These are phyloP conservation scores for Soucietia sequanensis DNA, from an alignment of 805 yeast species.

Conservation along the genomic window DNA sequence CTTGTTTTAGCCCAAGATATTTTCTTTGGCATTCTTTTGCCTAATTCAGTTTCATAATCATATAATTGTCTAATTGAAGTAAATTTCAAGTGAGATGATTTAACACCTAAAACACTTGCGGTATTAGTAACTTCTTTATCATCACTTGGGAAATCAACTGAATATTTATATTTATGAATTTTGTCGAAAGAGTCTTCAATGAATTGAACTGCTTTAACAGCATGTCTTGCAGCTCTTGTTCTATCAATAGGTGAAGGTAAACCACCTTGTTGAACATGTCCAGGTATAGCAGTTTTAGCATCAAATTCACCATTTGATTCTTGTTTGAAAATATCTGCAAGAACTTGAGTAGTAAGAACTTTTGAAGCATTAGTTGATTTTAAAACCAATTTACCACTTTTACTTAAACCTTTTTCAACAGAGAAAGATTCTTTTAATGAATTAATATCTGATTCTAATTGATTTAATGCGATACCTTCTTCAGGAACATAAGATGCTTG, in stretches of 20 bases:
- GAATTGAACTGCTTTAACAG: slow-evolving; percentile 85
- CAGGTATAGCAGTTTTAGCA: slow-evolving; percentile 93
- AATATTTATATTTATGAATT: slow-evolving; percentile 21
- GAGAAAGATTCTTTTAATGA: slow-evolving; percentile 66
- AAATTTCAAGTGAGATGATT: slow-evolving; percentile 72
- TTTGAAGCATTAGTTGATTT: slow-evolving; percentile 82
- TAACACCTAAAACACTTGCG: slow-evolving; percentile 82
- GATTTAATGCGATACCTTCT: slow-evolving; percentile 64
- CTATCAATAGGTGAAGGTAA: slow-evolving; percentile 94
- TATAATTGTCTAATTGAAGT: slow-evolving; percentile 72
- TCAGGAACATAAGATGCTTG: slow-evolving; percentile 91
- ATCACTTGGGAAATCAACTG: slow-evolving; percentile 32
- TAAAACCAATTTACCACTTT: slow-evolving; percentile 82
- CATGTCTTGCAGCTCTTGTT: slow-evolving; percentile 83
- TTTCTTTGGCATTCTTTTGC: slow-evolving; percentile 81
- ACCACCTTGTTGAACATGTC: slow-evolving; percentile 98
- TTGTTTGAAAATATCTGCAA: slow-evolving; percentile 80
- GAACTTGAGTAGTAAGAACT: slow-evolving; percentile 76
- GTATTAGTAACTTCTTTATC: slow-evolving; percentile 41
- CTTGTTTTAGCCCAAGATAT: slow-evolving; percentile 80
- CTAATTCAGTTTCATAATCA: slow-evolving; percentile 82
- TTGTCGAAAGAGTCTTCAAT: slow-evolving; percentile 54
- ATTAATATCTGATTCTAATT: slow-evolving; percentile 73
- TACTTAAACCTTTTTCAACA: slow-evolving; percentile 72
- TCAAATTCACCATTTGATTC: slow-evolving; percentile 79